These are phyloP conservation scores for Cystofilobasidium macerans DNA, from an alignment of 768 basidiomycete genomes.

Conservation along the genomic window DNA sequence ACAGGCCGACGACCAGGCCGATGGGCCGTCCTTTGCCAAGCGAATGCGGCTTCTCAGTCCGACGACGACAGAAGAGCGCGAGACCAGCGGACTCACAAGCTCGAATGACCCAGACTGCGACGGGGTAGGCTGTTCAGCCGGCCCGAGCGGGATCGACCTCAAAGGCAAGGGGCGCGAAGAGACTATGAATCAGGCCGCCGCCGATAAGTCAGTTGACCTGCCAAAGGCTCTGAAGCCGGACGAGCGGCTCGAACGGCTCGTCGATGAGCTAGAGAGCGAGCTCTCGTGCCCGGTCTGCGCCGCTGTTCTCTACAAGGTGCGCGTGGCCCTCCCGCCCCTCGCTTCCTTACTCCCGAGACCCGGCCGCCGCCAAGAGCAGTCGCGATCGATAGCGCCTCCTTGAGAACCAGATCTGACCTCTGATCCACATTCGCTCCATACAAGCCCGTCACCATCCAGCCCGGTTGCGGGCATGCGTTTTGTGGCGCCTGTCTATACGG, in stretches of 20 bases:
- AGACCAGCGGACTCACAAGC: too few species aligned
- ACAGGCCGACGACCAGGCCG: too few species aligned
- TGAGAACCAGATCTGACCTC: background rate
- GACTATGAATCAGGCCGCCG: background rate
- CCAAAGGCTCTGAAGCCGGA: background rate
- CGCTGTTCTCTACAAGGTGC: constrained; percentile 17
- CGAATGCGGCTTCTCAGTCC: too few species aligned
- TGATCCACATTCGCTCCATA: background rate
- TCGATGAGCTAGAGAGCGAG: constrained; percentile 12
- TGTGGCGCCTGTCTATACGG: constrained; percentile 8
- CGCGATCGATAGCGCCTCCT: background rate
- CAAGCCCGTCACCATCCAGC: constrained; percentile 10
- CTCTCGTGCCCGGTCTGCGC: constrained; percentile 15
- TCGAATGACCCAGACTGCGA: background rate
- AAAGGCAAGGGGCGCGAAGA: background rate
- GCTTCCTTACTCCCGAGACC: background rate
- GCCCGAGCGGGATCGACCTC: background rate
- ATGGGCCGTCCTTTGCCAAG: too few species aligned
- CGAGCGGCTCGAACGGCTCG: background rate
- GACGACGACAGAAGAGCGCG: too few species aligned
- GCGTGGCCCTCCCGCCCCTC: background rate
- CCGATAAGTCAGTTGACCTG: background rate
- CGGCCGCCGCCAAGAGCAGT: too few species aligned
- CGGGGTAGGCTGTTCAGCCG: background rate
- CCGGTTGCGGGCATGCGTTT: constrained; percentile 15